Conservation (phyloP, 2,329 filamentous ascomycete genomes). For the Blumeria hordei region DNA sequence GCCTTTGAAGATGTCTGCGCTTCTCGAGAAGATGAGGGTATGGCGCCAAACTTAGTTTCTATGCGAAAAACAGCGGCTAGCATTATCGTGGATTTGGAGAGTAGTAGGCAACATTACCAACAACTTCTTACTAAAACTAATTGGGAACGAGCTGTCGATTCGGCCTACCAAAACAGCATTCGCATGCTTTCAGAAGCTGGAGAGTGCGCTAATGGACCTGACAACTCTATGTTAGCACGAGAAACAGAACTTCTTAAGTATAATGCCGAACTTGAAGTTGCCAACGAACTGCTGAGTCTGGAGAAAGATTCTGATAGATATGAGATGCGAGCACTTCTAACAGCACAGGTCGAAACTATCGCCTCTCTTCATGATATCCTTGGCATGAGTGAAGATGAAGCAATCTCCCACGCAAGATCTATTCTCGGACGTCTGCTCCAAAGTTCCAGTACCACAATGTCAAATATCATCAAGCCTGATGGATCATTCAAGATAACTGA, state of each 20-base stretch:
- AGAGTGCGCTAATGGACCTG: slow-evolving; percentile 35
- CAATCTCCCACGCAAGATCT: slow-evolving; percentile 52
- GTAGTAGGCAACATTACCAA: slow-evolving; percentile 74
- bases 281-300: slow-evolving; percentile 55
- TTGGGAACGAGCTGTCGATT: slow-evolving; percentile 75
- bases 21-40: slow-evolving; percentile 40
- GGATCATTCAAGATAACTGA: slow-evolving; percentile 36
- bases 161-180: slow-evolving; percentile 65
- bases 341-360: slow-evolving; percentile 80
- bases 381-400: slow-evolving; percentile 61
- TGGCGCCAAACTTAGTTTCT: slow-evolving; percentile 42
- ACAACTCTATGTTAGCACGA: slow-evolving; percentile 46
- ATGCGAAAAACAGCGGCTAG: slow-evolving; percentile 78
- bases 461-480: slow-evolving; percentile 79
- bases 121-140: slow-evolving; percentile 56
- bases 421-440: slow-evolving; percentile 59
- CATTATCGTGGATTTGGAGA: slow-evolving; percentile 70
- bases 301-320: slow-evolving; percentile 59
- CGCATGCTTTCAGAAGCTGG: slow-evolving; percentile 55
- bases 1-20: slow-evolving; percentile 73
- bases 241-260: slow-evolving; percentile 73
- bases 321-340: slow-evolving; percentile 60
- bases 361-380: slow-evolving; percentile 61
- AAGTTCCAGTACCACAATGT: slow-evolving; percentile 46
- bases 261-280: slow-evolving; percentile 58